Evolutionary conservation across 306 rosid species (phyloP).

Genomic region (Biancaea sappan): DNA sequence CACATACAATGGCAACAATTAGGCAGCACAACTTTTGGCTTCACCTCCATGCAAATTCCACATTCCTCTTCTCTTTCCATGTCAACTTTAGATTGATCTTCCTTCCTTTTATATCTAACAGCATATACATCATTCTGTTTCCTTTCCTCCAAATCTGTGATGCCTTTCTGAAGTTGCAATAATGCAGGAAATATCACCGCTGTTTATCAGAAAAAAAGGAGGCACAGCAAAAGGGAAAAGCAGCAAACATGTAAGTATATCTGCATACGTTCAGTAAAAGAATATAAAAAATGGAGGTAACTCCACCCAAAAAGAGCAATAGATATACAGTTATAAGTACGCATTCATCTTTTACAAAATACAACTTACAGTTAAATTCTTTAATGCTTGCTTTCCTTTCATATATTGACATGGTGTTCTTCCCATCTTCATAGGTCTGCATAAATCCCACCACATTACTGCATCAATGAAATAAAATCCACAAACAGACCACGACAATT

Average conservation of each 20-base stretch:
- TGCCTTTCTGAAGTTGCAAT: conserved; percentile 86
- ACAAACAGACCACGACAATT: conserved; percentile 9
- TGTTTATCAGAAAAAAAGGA: conserved; percentile 38
- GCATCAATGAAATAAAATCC: conserved; percentile 22
- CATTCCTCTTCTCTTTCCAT: conserved; percentile 89
- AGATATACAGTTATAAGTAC: neutral
- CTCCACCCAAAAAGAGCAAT: neutral
- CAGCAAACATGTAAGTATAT: conserved; percentile 12
- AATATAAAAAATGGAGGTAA: neutral
- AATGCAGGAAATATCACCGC: conserved; percentile 85
- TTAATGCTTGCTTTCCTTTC: conserved; percentile 87
- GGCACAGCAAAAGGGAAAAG: neutral
- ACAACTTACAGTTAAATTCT: conserved; percentile 80
- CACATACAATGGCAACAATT: conserved; percentile 85
- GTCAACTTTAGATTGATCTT: conserved; percentile 63
- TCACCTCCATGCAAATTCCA: conserved; percentile 91
- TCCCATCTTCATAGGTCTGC: conserved; percentile 88
- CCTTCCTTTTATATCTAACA: conserved; percentile 57
- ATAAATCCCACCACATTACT: conserved; percentile 34
- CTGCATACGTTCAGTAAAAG: neutral
- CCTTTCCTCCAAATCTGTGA: conserved; percentile 85
- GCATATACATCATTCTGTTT: conserved; percentile 69
- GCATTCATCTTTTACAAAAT: conserved; percentile 13
- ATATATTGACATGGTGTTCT: conserved; percentile 73
- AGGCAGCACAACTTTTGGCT: conserved; percentile 78